These are phyloP conservation scores for Stevia rebaudiana DNA, from an alignment of 140 eudicot genomes.

Conservation along the genomic window DNA sequence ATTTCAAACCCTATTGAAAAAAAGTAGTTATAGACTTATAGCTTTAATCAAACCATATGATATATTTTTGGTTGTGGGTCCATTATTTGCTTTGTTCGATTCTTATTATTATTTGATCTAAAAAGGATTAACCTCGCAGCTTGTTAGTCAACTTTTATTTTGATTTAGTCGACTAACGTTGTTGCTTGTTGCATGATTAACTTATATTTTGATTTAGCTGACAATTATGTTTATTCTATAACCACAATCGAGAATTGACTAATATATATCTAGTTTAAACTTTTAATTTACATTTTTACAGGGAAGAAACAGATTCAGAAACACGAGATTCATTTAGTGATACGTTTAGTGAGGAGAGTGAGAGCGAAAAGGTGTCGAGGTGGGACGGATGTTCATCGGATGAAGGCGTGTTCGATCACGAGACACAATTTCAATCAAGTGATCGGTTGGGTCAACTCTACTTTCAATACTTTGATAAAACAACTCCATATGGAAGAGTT, in stretches of 20 bases:
- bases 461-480: conserved; percentile 71
- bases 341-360: conserved; percentile 90
- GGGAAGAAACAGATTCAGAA: conserved; percentile 82
- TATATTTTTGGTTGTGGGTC: background rate
- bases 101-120: too few species aligned
- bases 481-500: conserved; percentile 92
- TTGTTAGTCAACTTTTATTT: too few species aligned
- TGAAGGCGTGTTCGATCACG: conserved; percentile 64
- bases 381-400: conserved; percentile 98
- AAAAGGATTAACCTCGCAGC: too few species aligned
- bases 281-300: background rate
- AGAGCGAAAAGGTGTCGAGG: conserved; percentile 73
- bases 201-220: too few species aligned
- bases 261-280: too few species aligned
- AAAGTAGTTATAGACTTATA: background rate
- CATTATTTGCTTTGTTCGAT: background rate
- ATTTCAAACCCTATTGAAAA: background rate
- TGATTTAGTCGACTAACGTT: too few species aligned
- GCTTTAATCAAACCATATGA: background rate
- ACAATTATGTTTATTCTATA: too few species aligned
- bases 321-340: conserved; percentile 91
- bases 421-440: conserved; percentile 46
- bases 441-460: conserved; percentile 75
- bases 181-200: too few species aligned
- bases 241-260: too few species aligned